These are phyloP conservation scores for Gentiana dahurica DNA, from an alignment of 257 asterid genomes.

Conservation along the genomic window DNA sequence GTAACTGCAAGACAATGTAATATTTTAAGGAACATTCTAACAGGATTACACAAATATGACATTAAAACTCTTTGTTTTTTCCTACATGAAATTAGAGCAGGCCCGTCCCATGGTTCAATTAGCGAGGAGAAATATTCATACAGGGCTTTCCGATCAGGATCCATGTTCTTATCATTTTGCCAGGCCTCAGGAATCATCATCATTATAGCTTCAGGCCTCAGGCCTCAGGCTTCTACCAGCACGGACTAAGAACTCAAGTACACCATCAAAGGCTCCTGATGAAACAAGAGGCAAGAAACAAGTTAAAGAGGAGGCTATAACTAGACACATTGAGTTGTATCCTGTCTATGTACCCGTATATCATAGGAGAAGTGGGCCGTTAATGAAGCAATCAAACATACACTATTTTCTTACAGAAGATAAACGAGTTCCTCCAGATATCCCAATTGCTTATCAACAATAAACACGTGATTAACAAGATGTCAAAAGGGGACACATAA, in stretches of 20 bases:
- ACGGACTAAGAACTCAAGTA: constrained; percentile 90
- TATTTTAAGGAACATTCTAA: constrained; percentile 9
- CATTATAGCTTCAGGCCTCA: constrained; percentile 82
- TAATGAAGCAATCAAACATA: background rate
- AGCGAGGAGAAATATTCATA: constrained; percentile 92
- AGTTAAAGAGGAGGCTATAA: background rate
- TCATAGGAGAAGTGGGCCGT: background rate
- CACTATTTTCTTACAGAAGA: background rate
- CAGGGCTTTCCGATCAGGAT: constrained; percentile 71
- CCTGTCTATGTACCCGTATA: background rate
- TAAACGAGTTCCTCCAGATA: background rate
- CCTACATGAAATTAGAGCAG: constrained; percentile 96
- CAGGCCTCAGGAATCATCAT: constrained; percentile 99
- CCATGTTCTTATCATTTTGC: constrained; percentile 98
- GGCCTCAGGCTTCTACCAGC: constrained; percentile 79
- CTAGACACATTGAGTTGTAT: background rate
- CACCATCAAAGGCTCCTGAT: constrained; percentile 97
- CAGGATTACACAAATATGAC: constrained; percentile 1
- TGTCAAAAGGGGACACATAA: too few relatives aligned
- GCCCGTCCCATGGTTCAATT: constrained; percentile 99
- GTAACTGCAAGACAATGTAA: constrained; percentile 58
- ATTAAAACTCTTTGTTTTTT: constrained; percentile 6
- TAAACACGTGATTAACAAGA: too few relatives aligned
- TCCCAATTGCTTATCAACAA: background rate
- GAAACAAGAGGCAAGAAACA: constrained; percentile 3